Evolutionary conservation across 352 stramenopile genomes (phyloP).

Genomic region (Pythium graminicola): DNA sequence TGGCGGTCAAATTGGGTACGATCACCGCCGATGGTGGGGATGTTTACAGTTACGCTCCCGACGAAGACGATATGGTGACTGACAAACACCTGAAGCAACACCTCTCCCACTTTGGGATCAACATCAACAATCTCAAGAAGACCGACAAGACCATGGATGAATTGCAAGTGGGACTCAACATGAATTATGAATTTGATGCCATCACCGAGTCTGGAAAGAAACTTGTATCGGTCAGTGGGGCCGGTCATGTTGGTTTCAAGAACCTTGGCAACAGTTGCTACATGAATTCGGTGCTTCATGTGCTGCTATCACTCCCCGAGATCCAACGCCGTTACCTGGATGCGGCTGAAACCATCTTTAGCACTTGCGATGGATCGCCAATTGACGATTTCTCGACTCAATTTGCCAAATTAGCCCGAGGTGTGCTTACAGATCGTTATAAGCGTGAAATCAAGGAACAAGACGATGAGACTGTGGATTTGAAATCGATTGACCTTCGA

Average conservation of each 20-base stretch:
- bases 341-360: slow-evolving; percentile 49
- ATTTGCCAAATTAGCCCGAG: slow-evolving; percentile 89
- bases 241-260: slow-evolving; percentile 93
- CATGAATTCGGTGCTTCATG: slow-evolving; percentile 97
- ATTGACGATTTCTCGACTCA: slow-evolving; percentile 84
- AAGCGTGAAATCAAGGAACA: slow-evolving; percentile 23
- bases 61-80: slow-evolving; percentile 97
- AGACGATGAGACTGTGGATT: slow-evolving; percentile 22
- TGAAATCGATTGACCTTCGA: slow-evolving; percentile 35
- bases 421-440: slow-evolving; percentile 86
- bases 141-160: slow-evolving; percentile 99
- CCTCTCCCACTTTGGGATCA: slow-evolving; percentile 94
- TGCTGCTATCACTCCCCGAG: slow-evolving; percentile 84
- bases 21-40: slow-evolving; percentile 95
- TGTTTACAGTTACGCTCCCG: slow-evolving; percentile 97
- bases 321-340: slow-evolving; percentile 69
- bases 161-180: slow-evolving; percentile 96
- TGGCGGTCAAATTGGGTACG: slow-evolving; percentile 98
- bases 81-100: slow-evolving; percentile 94
- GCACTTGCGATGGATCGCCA: slow-evolving; percentile 25
- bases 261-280: slow-evolving; percentile 99
- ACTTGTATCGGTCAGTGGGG: slow-evolving; percentile 86
- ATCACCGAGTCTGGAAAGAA: slow-evolving; percentile 96
- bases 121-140: slow-evolving; percentile 92
- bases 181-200: slow-evolving; percentile 96